These are phyloP conservation scores for Trichoderma oligosporum DNA, from an alignment of 2,329 filamentous ascomycete species.

Conservation along the genomic window DNA sequence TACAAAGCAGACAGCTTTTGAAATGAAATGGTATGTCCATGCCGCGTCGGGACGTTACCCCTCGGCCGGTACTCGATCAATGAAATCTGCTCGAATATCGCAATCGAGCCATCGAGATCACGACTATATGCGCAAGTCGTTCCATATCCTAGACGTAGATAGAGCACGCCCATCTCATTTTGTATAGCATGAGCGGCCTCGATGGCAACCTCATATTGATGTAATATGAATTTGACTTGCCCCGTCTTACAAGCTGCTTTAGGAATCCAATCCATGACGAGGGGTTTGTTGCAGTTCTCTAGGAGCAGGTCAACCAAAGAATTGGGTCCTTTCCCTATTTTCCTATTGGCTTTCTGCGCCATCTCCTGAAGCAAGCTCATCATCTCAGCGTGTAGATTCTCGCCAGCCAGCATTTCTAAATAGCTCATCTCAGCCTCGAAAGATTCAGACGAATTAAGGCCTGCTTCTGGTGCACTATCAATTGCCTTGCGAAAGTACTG, in stretches of 20 bases:
- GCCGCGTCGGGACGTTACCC: conserved; percentile 38
- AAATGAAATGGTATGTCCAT: conserved; percentile 40
- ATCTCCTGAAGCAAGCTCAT: conserved; percentile 36
- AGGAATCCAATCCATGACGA: conserved; percentile 40
- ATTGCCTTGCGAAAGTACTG: conserved; percentile 39
- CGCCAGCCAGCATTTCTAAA: conserved; percentile 35
- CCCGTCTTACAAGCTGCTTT: conserved; percentile 37
- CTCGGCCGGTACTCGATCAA: conserved; percentile 38
- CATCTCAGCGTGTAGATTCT: conserved; percentile 36
- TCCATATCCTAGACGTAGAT: conserved; percentile 37
- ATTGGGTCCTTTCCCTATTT: conserved; percentile 26
- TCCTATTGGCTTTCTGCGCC: conserved; percentile 27
- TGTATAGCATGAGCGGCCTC: conserved; percentile 33
- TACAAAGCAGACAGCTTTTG: conserved; percentile 39
- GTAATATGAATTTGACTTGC: conserved; percentile 30
- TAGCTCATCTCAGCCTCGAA: conserved; percentile 40
- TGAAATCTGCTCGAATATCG: conserved; percentile 36
- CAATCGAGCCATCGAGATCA: conserved; percentile 34
- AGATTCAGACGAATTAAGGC: conserved; percentile 30
- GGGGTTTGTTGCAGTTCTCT: conserved; percentile 32
- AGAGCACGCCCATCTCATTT: conserved; percentile 37
- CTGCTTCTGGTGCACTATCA: conserved; percentile 26
- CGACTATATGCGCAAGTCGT: conserved; percentile 35
- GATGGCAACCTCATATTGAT: conserved; percentile 33
- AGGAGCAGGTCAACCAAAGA: conserved; percentile 37